These are phyloP conservation scores for Blastomyces parvus DNA, from an alignment of 2,329 filamentous ascomycete genomes.

Conservation along the genomic window DNA sequence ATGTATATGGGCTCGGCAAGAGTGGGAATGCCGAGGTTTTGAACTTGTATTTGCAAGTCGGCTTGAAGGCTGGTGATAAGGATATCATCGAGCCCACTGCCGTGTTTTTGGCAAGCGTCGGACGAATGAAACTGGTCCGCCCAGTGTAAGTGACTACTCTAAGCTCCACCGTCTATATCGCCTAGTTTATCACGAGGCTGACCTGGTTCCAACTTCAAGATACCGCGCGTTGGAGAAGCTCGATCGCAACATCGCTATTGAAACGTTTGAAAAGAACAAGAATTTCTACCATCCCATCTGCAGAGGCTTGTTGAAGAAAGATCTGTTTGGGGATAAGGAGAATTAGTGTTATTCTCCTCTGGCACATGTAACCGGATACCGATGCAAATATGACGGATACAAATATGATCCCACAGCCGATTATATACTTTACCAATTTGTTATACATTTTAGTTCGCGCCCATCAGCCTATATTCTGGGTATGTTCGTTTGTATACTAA, in stretches of 20 bases:
- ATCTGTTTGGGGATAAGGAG: slow-evolving; percentile 47
- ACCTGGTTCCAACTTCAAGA: slow-evolving; percentile 16
- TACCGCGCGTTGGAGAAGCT: slow-evolving; percentile 63
- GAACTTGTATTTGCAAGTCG: slow-evolving; percentile 68
- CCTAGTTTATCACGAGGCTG: background rate
- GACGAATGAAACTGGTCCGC: slow-evolving; percentile 94
- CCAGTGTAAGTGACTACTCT: slow-evolving; percentile 50
- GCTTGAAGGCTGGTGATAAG: slow-evolving; percentile 62
- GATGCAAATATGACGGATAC: background rate
- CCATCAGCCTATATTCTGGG: background rate
- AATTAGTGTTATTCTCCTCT: background rate
- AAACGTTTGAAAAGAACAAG: slow-evolving; percentile 77
- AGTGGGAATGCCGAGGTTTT: slow-evolving; percentile 81
- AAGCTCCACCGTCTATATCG: background rate
- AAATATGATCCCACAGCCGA: background rate
- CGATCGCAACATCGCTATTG: slow-evolving; percentile 62
- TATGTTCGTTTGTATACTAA: background rate
- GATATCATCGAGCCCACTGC: slow-evolving; percentile 61
- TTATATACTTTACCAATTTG: background rate
- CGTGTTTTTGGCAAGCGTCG: slow-evolving; percentile 68
- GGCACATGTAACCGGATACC: background rate
- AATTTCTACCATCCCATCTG: slow-evolving; percentile 97
- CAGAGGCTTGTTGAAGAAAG: slow-evolving; percentile 74
- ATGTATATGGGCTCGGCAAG: slow-evolving; percentile 61
- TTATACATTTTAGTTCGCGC: background rate